These are phyloP conservation scores for Tuber brumale DNA, from an alignment of 495 filamentous ascomycete species.

Conservation along the genomic window DNA sequence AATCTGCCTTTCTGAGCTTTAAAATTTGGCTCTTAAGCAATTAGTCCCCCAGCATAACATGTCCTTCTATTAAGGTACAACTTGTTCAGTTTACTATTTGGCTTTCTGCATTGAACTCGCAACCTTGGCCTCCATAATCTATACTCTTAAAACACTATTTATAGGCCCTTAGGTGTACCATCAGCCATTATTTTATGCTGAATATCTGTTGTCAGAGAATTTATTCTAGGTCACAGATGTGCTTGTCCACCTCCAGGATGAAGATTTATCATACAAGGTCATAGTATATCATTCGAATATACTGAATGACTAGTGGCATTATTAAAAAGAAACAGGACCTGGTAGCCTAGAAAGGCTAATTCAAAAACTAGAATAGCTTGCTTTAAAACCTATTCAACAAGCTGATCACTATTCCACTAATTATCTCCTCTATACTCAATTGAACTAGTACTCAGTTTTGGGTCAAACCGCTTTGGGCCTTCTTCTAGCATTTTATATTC, in stretches of 20 bases:
- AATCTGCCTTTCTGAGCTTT: too few relatives aligned
- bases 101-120: too few relatives aligned
- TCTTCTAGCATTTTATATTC: neutral
- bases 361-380: constrained; percentile 3
- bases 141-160: too few relatives aligned
- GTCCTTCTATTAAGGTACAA: too few relatives aligned
- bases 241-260: neutral
- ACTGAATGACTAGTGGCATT: neutral
- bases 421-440: constrained; percentile 4
- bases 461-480: neutral
- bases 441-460: neutral
- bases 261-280: neutral
- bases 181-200: too few relatives aligned
- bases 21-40: too few relatives aligned
- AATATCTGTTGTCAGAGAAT: too few relatives aligned
- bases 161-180: too few relatives aligned
- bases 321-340: neutral
- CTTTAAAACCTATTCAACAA: neutral
- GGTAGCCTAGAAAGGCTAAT: neutral
- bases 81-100: too few relatives aligned
- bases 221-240: too few relatives aligned
- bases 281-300: neutral
- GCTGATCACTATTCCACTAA: neutral
- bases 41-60: too few relatives aligned
- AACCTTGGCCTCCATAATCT: too few relatives aligned